Evolutionary conservation across 257 asterid genomes (phyloP), one percentile per base, ranked within the genome.

Genomic region (Solanum commersonii): DNA sequence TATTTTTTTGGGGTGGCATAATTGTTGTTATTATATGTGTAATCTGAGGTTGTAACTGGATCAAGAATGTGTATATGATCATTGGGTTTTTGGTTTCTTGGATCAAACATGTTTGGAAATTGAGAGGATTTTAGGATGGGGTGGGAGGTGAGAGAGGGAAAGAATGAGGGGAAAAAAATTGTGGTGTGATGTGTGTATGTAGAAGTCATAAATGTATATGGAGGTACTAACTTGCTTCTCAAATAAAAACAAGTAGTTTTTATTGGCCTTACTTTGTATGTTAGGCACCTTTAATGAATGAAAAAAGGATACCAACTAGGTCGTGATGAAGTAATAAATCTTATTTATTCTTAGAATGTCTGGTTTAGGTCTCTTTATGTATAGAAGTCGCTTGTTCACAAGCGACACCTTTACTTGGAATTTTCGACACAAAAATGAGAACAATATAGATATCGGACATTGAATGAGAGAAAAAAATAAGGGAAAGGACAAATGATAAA

Each of bases 61-160:
- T 90, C 89, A 46, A 85, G 85, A 33, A 78, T 42, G 2, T 49
- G 90, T 76, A 52, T 88, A 35, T 49, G 52, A 5, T 79, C 44
- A 27, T 59, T 11, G 42, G 70, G 18, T 82, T 49, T 49, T 82
- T 82, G 85, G 85, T 46, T 82, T 49, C 70, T 82, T 82, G 44
- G 35, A 29, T 5, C 67, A 46, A 46, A 82, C 85, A 82, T 35
- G 70, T 2, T 74, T 16, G 94, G 91, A 90, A 90, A 91, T 14
- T 83, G 89, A 97, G 95, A 95, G 92, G 90, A 83, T 34, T 68
- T n/a, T 11, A 3, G 59, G 18, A 16, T 2, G 22, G 31, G 56
- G 70, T 1, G 3, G 6, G 16, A 1, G 3, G 70, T 9, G 1
- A 20, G 22, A 20, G 33, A n/a, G 74, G 82, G 63, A 1, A 8